Evolutionary conservation across 768 basidiomycete genomes (phyloP), one percentile per base, ranked within the genome.

Genomic region (Fibroporia radiculosa): DNA sequence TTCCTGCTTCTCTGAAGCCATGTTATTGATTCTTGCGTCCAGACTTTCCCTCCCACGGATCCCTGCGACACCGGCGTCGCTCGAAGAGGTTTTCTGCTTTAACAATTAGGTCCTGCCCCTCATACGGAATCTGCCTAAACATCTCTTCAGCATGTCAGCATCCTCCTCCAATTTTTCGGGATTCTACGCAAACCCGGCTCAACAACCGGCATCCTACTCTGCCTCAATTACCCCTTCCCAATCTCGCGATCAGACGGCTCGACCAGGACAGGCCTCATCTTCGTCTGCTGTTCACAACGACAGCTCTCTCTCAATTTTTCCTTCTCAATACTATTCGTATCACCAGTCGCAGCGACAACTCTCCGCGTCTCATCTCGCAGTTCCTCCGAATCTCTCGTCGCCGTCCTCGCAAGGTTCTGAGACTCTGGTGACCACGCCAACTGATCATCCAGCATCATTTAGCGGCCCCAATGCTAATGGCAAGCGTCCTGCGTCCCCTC

Each of bases 371-470:
- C 75, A 58, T n/a, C 53, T 71, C 42, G 82, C 80, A 49, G 60
- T 82, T 31, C 70, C 75, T 6, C 69, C 72, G 12, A 77, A 67
- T 58, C 78, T 84, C 49, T 82, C 86, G 4, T 86, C 87, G 0
- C 85, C 87, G 11, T 87, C 87, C 10, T 85, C 84, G 0, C 83
- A 84, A 55, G 84, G 76, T 51, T 89, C 87, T 8, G 84, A 88
- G 54, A 73, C 81, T 16, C 71, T 85, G 49, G 82, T 79, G 23
- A 86, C 84, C 0, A 84, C 84, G 0, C 82, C 81, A 3, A 75
- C 76, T 4, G 85, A 87, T 51, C 69, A 68, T 40, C 67, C 75
- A 0, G 69, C 69, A 1, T 68, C 77, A 2, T 64, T 70, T 5
- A 63, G 50, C 38, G n/a, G n/a, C n/a, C 48, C 52, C 42, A 74